A percentile compares a stretch with the other conserved stretches of the same genome.
Evolutionary conservation across 257 asterid genomes (phyloP).

Genomic region (Nicotiana benthamiana): DNA sequence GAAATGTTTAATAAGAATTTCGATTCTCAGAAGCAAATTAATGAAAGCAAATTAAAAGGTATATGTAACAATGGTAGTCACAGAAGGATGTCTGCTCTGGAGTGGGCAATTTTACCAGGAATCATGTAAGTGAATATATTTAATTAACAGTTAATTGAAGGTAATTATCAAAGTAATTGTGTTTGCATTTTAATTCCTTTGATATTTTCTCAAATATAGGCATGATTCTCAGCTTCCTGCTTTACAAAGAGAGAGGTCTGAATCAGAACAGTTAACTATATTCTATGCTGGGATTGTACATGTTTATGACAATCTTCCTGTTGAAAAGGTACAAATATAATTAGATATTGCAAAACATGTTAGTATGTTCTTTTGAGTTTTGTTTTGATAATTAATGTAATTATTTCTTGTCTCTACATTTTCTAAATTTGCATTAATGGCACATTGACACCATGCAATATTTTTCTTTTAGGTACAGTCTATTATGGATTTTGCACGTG

Average conservation of each 20-base stretch:
- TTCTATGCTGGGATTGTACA: conserved; percentile 17
- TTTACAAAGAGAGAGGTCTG: not conserved
- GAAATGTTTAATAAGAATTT: not conserved
- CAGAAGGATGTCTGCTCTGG: not conserved
- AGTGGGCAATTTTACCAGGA: not conserved
- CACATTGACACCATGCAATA: not conserved
- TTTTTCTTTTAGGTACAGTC: not conserved
- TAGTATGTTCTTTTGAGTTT: not conserved
- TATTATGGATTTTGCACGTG: conserved; percentile 8
- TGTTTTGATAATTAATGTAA: not conserved
- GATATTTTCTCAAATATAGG: not conserved
- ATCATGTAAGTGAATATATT: not conserved
- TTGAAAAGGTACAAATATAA: conserved; percentile 4
- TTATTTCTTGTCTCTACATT: not conserved
- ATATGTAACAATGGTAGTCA: not conserved
- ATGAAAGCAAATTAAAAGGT: not conserved
- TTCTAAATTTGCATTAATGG: not conserved
- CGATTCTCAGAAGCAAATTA: not conserved
- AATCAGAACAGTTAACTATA: conserved; percentile 15
- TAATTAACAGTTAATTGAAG: not conserved
- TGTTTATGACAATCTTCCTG: conserved; percentile 5
- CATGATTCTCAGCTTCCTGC: not conserved
- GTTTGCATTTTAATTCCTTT: not conserved
- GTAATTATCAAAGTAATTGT: not conserved
- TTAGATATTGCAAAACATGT: not conserved